phyloP scores from a whole-genome alignment of 2,329 filamentous ascomycete genomes.

The Monilinia laxa region DNA sequence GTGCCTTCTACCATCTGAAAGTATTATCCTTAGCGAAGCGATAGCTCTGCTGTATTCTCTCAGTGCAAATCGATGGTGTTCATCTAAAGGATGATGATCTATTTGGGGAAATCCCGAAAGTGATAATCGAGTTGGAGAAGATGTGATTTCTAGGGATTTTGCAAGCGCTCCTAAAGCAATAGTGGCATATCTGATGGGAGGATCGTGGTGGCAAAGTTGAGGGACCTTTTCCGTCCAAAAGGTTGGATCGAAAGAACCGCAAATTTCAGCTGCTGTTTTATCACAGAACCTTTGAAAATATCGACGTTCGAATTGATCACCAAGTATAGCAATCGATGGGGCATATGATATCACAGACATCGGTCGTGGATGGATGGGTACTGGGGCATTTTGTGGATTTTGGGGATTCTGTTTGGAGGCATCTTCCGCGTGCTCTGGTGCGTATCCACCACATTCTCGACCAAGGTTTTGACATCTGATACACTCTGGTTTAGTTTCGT shows the following conservation, averaged over 20 bases:
- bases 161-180: constrained; percentile 39
- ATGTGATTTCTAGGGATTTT: constrained; percentile 38
- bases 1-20: constrained; percentile 38
- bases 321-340: constrained; percentile 36
- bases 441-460: constrained; percentile 41
- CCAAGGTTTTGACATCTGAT: constrained; percentile 40
- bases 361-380: constrained; percentile 38
- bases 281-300: constrained; percentile 41
- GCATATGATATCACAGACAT: constrained; percentile 38
- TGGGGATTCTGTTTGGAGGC: constrained; percentile 29
- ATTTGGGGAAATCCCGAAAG: constrained; percentile 40
- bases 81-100: constrained; percentile 38
- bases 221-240: constrained; percentile 41
- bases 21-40: constrained; percentile 34
- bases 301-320: constrained; percentile 36
- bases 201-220: constrained; percentile 38
- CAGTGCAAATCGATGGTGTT: constrained; percentile 39
- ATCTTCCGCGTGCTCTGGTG: constrained; percentile 36
- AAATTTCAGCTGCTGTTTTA: constrained; percentile 38
- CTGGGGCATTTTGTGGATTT: constrained; percentile 26
- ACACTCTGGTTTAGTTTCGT: constrained; percentile 40
- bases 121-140: constrained; percentile 37
- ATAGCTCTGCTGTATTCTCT: constrained; percentile 39
- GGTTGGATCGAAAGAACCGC: constrained; percentile 37
- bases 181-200: constrained; percentile 38